Evolutionary conservation across 2,329 filamentous ascomycete genomes (phyloP), one percentile per base, ranked within the genome.

Genomic region (Sarocladium oryzae): DNA sequence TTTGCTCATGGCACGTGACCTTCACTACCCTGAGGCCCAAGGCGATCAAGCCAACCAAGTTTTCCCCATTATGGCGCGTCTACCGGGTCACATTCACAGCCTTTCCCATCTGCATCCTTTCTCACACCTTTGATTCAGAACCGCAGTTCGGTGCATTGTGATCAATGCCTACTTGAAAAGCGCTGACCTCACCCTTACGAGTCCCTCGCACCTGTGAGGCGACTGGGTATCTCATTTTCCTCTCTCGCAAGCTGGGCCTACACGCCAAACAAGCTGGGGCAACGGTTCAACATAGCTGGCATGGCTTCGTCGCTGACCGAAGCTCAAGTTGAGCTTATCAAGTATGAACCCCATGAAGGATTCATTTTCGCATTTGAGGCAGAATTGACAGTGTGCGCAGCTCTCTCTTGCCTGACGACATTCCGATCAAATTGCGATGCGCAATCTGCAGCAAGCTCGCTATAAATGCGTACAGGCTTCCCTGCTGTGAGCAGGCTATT

Each of bases 381-480:
- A n/a, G n/a, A n/a, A n/a, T n/a, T n/a, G n/a, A n/a, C n/a, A n/a
- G n/a, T n/a, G n/a, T n/a, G n/a, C n/a, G 1, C 63, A 95, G 89
- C 66, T 85, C 87, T 48, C 77, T 96, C 54, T 74, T 82, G 18
- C 81, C 86, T 57, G 88, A 92, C 61, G 89, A 93, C 56, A 90
- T 96, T 53, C 93, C 93, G n/a, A 89, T 91, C 62, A 96, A 96
- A 76, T 79, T 99, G 56, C 87, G 91, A 69, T 99, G 93, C 75
- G 89, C 89, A 50, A 88, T 89, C 60, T 99, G 93, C 71, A 93
- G 87, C 72, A 90, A 88, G 67, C 77, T 97, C 53, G 91, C 90
- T 26, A 75, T 95, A 57, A 95, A 96, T 66, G 89, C 92, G 8
- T 95, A 89, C 66, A 88, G 91, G 56, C 76, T 96, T 24, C 89